Evolutionary conservation across 2,329 filamentous ascomycete species (phyloP).

Genomic region (Monosporascus sp.): DNA sequence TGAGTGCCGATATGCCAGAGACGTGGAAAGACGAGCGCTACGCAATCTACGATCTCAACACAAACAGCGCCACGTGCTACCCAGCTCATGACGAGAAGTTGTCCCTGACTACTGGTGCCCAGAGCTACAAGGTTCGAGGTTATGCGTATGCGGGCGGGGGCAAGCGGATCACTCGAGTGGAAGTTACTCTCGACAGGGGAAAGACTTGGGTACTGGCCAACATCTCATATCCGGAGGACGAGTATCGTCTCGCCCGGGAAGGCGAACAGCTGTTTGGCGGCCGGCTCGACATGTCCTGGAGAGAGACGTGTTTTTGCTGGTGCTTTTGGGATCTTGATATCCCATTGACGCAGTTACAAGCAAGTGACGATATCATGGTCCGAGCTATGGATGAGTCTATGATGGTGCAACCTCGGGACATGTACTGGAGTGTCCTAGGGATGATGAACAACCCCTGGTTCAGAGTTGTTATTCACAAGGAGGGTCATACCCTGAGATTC

Average conservation of each 20-base stretch:
- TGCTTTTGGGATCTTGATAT: slow-evolving; percentile 82
- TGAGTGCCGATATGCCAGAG: slow-evolving; percentile 64
- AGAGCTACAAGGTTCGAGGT: slow-evolving; percentile 62
- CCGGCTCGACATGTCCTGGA: slow-evolving; percentile 71
- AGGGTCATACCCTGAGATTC: slow-evolving; percentile 62
- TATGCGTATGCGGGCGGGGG: slow-evolving; percentile 90
- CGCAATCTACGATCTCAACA: slow-evolving; percentile 86
- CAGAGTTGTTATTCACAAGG: slow-evolving; percentile 68
- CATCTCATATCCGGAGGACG: slow-evolving; percentile 79
- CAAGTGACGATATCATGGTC: slow-evolving; percentile 69
- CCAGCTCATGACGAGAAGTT: slow-evolving; percentile 73
- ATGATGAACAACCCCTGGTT: slow-evolving; percentile 99
- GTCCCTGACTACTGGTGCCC: slow-evolving; percentile 37
- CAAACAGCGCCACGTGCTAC: slow-evolving; percentile 76
- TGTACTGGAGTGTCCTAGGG: slow-evolving; percentile 92
- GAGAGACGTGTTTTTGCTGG: slow-evolving; percentile 83
- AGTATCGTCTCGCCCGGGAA: slow-evolving; percentile 60
- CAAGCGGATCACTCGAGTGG: slow-evolving; percentile 74
- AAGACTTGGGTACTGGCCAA: slow-evolving; percentile 72
- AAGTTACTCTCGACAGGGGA: slow-evolving; percentile 78
- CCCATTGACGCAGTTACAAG: slow-evolving; percentile 52
- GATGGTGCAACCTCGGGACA: slow-evolving; percentile 80
- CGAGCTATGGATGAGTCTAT: slow-evolving; percentile 87
- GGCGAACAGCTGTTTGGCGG: slow-evolving; percentile 67
- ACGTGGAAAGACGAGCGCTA: slow-evolving; percentile 89